Percentiles rank a stretch among this genome's conserved stretches.
Conservation (phyloP, 805 yeast species). For the Saccharomycopsis malanga region DNA sequence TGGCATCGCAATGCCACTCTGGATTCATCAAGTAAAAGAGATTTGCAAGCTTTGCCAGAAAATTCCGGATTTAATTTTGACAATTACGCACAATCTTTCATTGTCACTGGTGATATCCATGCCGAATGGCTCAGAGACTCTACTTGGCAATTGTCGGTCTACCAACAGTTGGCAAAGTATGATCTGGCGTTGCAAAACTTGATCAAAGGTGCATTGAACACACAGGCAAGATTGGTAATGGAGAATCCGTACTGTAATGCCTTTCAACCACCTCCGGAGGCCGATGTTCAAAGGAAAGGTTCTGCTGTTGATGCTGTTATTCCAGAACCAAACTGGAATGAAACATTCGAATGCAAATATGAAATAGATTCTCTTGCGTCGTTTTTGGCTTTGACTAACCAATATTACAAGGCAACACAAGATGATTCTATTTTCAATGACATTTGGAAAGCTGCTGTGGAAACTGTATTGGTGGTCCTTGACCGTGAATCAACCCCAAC, state of each 20-base stretch:
- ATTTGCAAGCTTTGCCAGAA: conserved; percentile 5
- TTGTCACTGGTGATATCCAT: conserved; percentile 88
- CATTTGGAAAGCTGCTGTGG: conserved; percentile 54
- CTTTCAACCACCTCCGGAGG: conserved; percentile 70
- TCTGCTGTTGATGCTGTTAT: conserved; percentile 55
- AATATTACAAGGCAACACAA: conserved; percentile 50
- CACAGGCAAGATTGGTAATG: conserved; percentile 60
- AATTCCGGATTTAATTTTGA: not conserved
- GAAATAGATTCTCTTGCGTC: conserved; percentile 84
- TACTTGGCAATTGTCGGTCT: conserved; percentile 73
- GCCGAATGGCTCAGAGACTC: conserved; percentile 93
- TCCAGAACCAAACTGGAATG: conserved; percentile 64
- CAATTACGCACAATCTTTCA: conserved; percentile 51
- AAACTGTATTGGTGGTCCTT: conserved; percentile 44
- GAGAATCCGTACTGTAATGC: conserved; percentile 83
- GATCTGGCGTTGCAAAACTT: conserved; percentile 46
- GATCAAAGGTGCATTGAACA: conserved; percentile 71
- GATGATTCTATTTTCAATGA: conserved; percentile 38
- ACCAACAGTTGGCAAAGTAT: conserved; percentile 49
- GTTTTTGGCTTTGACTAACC: conserved; percentile 67
- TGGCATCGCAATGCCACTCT: not conserved
- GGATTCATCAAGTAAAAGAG: not conserved
- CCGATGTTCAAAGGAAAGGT: conserved; percentile 38
- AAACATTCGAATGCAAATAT: conserved; percentile 84
- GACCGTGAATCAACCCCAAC: conserved; percentile 57